Conservation (phyloP, 1,284 basidiomycete species). For the Pascua sp. region DNA sequence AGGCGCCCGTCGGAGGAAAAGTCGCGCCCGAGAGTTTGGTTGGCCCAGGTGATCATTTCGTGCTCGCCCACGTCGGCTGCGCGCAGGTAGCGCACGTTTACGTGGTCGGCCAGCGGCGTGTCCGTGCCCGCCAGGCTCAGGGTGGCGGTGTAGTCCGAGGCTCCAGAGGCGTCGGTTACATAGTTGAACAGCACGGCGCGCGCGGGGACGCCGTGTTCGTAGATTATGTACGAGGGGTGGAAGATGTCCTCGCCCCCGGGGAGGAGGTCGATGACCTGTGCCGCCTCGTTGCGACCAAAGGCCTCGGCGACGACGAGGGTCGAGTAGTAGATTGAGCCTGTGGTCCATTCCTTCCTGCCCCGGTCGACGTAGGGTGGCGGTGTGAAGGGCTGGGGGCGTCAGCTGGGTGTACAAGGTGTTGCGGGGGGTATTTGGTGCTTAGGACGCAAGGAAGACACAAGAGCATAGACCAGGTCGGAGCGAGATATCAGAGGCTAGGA, state of each 20-base stretch:
- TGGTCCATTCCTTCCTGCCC: conserved; percentile 43
- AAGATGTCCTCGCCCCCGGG: conserved; percentile 50
- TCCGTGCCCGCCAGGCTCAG: conserved; percentile 18
- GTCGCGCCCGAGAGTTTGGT: conserved; percentile 63
- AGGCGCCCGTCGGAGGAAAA: conserved; percentile 66
- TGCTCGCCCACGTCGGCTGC: conserved; percentile 58
- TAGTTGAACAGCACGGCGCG: conserved; percentile 68
- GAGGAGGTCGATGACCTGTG: conserved; percentile 58
- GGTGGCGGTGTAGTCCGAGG: conserved; percentile 44
- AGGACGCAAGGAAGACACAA: too few species aligned
- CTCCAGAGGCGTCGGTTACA: conserved; percentile 47
- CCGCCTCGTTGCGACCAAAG: conserved; percentile 60
- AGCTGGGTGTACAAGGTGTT: too few species aligned
- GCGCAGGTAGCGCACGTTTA: conserved; percentile 47
- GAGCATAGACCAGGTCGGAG: too few species aligned
- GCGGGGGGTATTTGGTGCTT: too few species aligned
- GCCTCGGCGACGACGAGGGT: conserved; percentile 65
- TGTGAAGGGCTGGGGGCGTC: conserved; percentile 46
- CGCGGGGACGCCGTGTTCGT: conserved; percentile 53
- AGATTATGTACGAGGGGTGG: conserved; percentile 70
- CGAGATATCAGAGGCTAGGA: too few species aligned
- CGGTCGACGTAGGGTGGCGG: conserved; percentile 43
- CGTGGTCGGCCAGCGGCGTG: conserved; percentile 6
- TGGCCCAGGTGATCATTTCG: conserved; percentile 68
- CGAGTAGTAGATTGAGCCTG: conserved; percentile 61